phyloP scores from a whole-genome alignment of 768 basidiomycete genomes.

The Artomyces pyxidatus region DNA sequence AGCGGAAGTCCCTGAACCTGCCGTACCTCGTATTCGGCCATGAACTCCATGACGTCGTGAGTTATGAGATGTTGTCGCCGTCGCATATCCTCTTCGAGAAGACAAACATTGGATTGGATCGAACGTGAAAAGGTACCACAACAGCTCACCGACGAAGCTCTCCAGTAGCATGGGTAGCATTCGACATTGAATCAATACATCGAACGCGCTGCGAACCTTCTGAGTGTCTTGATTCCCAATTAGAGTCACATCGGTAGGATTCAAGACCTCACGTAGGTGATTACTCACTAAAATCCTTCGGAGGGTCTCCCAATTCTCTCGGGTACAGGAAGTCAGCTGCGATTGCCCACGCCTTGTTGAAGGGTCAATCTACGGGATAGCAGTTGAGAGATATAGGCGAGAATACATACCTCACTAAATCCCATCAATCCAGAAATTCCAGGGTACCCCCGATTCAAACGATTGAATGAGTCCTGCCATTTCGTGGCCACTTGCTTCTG shows the following conservation, averaged over 20 bases:
- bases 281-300: slow-evolving; percentile 23
- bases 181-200: slow-evolving; percentile 46
- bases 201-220: slow-evolving; percentile 47
- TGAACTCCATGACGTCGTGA: slow-evolving; percentile 48
- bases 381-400: background rate
- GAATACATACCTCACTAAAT: slow-evolving; percentile 43
- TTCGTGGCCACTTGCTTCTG: slow-evolving; percentile 57
- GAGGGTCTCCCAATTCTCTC: slow-evolving; percentile 35
- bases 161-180: slow-evolving; percentile 61
- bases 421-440: slow-evolving; percentile 58
- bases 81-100: slow-evolving; percentile 53
- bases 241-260: no score
- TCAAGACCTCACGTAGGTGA: no score
- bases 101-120: no score
- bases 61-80: slow-evolving; percentile 50
- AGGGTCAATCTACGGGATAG: background rate
- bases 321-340: slow-evolving; percentile 47
- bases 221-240: slow-evolving; percentile 33
- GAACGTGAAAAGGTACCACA: no score
- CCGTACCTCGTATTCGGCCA: slow-evolving; percentile 56
- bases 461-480: slow-evolving; percentile 65
- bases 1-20: background rate
- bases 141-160: slow-evolving; percentile 53
- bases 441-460: slow-evolving; percentile 47
- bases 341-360: slow-evolving; percentile 46